Base-by-base conservation (phyloP, 345 rosid species). In the Aegle marmelos region DNA sequence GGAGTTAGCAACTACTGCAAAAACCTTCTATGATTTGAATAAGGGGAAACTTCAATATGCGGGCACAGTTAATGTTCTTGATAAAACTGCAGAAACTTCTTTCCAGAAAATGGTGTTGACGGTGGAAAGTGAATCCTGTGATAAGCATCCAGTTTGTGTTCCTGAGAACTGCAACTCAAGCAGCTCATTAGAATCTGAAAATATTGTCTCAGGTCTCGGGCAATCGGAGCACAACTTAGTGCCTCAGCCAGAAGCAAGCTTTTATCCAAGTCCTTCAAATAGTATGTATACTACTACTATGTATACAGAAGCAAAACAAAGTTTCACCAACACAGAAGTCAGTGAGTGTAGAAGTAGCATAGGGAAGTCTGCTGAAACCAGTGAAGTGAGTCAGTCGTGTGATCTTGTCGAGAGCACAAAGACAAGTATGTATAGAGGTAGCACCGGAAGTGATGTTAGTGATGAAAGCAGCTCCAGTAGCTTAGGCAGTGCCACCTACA, bases 381-480 rank as follows among this genome's bases (percentile, higher is more conserved):
- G 84, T 11, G 85, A 88, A 66, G 81, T 79, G 39, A 86, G 87
- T 14, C 86, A 84, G 25, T 81, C 89, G 0, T 78, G 72, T 27
- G 90, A 85, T 69, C 79, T 77, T 54, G 79, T 74, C 7, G 93
- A 90, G 84, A 86, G 91, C 86, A 86, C 91, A 90, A 93, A 89
- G 84, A 82, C 83, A 4, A 90, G 91, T 76, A n/a, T 89, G 45
- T 85, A 86, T 58, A 87, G 97, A 78, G 97, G 89, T 73, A 93
- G 98, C 88, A 90, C 93, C 2, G 92, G 90, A 64, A 95, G 98
- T 79, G 96, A 94, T 84, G 76, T 90, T 11, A 92, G 97, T n/a
- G 97, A 95, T 58, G 98, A 91, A 76, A 95, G 98, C 89, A 95
- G 91, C 88, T 87, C 90, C 0, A 95, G 97, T 79, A 89, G 89